Conservation (phyloP, 2,329 filamentous ascomycete species). For the Fusarium sp. region DNA sequence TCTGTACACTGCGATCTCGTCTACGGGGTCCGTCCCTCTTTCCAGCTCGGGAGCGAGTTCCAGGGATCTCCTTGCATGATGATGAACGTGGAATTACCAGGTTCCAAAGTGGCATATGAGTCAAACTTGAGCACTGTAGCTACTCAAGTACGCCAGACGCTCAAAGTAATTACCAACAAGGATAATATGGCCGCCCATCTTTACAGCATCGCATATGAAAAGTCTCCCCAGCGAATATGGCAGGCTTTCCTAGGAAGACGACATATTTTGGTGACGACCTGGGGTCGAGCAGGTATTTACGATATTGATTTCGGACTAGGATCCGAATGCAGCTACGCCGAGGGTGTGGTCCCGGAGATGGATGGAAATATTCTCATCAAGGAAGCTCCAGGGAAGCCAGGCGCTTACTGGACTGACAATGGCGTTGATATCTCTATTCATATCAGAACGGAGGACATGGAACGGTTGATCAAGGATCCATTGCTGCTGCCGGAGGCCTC, state of each 20-base stretch:
- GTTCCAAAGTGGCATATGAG: not conserved
- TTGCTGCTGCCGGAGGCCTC: constrained; percentile 22
- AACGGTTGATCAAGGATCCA: constrained; percentile 26
- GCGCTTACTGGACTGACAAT: constrained; percentile 35
- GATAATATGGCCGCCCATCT: constrained; percentile 30
- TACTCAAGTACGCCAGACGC: constrained; percentile 24
- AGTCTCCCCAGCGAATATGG: constrained; percentile 44
- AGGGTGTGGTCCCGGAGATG: constrained; percentile 39
- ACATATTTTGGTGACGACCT: constrained; percentile 43
- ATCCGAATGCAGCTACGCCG: constrained; percentile 27
- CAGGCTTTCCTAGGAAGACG: constrained; percentile 42
- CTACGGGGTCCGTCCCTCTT: constrained; percentile 29
- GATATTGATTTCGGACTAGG: constrained; percentile 41
- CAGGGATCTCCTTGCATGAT: constrained; percentile 41
- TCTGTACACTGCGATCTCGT: constrained; percentile 40
- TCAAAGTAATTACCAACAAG: constrained; percentile 7
- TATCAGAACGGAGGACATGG: constrained; percentile 31
- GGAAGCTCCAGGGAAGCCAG: constrained; percentile 26
- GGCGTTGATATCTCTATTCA: constrained; percentile 40
- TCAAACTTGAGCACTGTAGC: not conserved
- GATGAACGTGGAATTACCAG: constrained; percentile 38
- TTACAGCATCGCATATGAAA: constrained; percentile 37
- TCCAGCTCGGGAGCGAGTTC: constrained; percentile 23
- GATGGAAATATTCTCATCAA: constrained; percentile 42
- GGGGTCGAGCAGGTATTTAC: constrained; percentile 43